Conservation (phyloP, 2,329 filamentous ascomycete species). For the Botrytis byssoidea region DNA sequence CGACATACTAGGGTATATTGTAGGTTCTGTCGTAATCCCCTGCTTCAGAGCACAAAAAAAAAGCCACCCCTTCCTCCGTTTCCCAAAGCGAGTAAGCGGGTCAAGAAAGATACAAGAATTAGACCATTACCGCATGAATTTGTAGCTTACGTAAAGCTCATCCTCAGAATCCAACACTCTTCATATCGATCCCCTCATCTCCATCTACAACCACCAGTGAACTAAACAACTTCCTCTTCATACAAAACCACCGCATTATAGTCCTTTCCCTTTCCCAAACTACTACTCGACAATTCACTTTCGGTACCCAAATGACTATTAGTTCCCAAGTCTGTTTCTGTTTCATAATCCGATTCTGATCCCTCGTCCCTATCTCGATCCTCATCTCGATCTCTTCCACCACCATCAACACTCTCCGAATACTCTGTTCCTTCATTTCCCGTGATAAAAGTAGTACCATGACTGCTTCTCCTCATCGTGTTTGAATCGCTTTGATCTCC, state of each 20-base stretch:
- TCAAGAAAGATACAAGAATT: constrained; percentile 13
- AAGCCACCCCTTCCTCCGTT: neutral
- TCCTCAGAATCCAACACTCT: constrained; percentile 26
- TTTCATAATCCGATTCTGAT: constrained; percentile 21
- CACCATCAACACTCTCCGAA: constrained; percentile 34
- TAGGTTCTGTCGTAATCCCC: constrained; percentile 10
- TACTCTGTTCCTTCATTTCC: constrained; percentile 34
- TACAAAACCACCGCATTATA: constrained; percentile 30
- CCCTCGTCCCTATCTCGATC: constrained; percentile 28
- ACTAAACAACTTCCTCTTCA: constrained; percentile 28
- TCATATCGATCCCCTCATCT: neutral
- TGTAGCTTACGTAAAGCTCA: neutral
- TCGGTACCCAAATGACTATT: constrained; percentile 17
- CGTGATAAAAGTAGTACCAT: constrained; percentile 35
- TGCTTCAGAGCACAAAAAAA: neutral
- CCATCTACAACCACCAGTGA: neutral
- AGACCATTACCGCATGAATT: neutral
- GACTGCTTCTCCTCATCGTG: constrained; percentile 38
- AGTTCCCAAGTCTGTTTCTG: constrained; percentile 23
- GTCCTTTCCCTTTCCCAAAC: constrained; percentile 19
- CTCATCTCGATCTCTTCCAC: neutral
- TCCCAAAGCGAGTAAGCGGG: neutral
- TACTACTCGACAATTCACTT: constrained; percentile 17
- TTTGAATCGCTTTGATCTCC: constrained; percentile 30
- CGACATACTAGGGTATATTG: constrained; percentile 8